Conservation (phyloP, 345 rosid species). For the Dimocarpus longan region DNA sequence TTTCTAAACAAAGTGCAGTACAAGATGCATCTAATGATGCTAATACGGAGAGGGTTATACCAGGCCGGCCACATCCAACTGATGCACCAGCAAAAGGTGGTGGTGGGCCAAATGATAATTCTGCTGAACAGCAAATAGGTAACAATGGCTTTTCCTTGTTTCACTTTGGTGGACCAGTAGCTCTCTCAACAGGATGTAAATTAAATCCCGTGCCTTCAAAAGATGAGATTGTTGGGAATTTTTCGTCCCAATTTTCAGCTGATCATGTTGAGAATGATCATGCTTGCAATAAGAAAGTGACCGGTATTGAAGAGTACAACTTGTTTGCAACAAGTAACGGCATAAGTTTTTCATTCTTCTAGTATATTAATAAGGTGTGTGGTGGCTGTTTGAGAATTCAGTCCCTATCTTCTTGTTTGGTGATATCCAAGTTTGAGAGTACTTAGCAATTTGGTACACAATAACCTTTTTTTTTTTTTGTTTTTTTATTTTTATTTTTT, state of each 20-base stretch:
- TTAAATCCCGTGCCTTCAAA: constrained; percentile 39
- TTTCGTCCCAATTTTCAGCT: constrained; percentile 48
- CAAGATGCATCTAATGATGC: constrained; percentile 30
- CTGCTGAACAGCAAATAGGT: constrained; percentile 32
- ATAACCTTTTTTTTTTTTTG: constrained; percentile 41
- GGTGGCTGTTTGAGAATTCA: constrained; percentile 38
- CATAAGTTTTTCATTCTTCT: constrained; percentile 68
- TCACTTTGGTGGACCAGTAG: constrained; percentile 89
- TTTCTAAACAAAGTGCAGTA: constrained; percentile 29
- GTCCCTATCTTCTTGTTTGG: constrained; percentile 40
- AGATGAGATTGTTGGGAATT: constrained; percentile 44
- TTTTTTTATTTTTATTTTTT: constrained; percentile 22
- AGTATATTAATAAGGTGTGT: constrained; percentile 31
- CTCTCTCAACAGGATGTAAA: constrained; percentile 53
- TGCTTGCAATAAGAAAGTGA: constrained; percentile 52
- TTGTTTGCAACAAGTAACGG: constrained; percentile 79
- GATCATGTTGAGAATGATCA: constrained; percentile 51
- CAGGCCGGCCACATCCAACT: constrained; percentile 26
- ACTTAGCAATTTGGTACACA: constrained; percentile 37
- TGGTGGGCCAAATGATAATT: constrained; percentile 33
- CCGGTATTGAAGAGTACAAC: constrained; percentile 72
- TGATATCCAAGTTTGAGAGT: constrained; percentile 43
- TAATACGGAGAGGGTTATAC: constrained; percentile 39
- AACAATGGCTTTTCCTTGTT: constrained; percentile 72
- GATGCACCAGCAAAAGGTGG: constrained; percentile 34